Evolutionary conservation across 805 yeast species (phyloP), one percentile per base, ranked within the genome.

Genomic region (Zygoascus biomembranicola): DNA sequence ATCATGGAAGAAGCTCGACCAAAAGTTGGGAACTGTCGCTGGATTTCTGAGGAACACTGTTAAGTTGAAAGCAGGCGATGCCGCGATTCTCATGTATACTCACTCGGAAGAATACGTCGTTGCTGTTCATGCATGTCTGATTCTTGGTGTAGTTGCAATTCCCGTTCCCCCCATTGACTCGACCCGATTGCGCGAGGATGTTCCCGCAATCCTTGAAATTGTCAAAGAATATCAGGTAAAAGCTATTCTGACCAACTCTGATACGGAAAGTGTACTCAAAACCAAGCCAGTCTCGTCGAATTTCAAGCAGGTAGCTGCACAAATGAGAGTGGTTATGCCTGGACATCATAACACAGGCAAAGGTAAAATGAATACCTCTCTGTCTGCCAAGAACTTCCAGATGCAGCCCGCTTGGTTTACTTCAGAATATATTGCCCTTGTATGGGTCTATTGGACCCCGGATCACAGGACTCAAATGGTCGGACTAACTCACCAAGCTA

Each of bases 1-100:
- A 20, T 77, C 88, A 2, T 94, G 98, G 98, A 82, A 80, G 57
- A 84, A 85, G 63, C 82, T 94, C 56, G 97, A 89, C 54, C 77
- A 75, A 43, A 77, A 86, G 54, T 78, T 92, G 1, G 85, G 86
- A 18, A 84, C 95, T 0, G 85, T 87, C 31, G 81, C 90, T 50
- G 73, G 78, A 5, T 82, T 85, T 63, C 76, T 94, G 51, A 73
- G 84, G 37, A 85, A 79, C 45, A 90, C 87, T 67, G 77, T 81
- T 1, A 72, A 76, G 2, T 65, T 88, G 46, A 75, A 71, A 52
- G 75, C 86, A 1, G 96, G 96, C 0, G 87, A 85, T 51, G 73
- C 76, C 57, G 92, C 89, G 2, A 75, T 90, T 2, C 71, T 94
- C 61, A 84, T 90, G 84, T 90, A 88, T 65, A 85, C 95, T 0